Conservation (phyloP, 2,329 filamentous ascomycete species). For the Cladosporium sp. region DNA sequence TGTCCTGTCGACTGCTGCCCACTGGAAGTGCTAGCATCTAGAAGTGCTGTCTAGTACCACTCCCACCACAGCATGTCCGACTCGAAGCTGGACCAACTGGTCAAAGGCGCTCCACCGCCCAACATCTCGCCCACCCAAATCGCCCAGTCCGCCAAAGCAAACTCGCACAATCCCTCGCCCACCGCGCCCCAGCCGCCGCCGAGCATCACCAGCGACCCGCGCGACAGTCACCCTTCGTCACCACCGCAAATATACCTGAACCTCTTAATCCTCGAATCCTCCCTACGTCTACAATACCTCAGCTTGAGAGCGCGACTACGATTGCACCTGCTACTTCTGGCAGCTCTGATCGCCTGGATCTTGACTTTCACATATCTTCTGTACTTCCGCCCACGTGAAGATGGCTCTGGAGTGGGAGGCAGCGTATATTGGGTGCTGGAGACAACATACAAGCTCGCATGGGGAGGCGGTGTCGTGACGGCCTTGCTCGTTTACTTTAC, state of each 20-base stretch:
- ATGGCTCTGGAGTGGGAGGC: conserved; percentile 86
- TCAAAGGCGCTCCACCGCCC: conserved; percentile 80
- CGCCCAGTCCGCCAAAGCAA: conserved; percentile 38
- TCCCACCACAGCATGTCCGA: conserved; percentile 19
- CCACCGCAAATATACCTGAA: conserved; percentile 98
- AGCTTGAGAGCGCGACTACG: conserved; percentile 83
- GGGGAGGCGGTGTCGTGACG: conserved; percentile 87
- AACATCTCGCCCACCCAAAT: conserved; percentile 50
- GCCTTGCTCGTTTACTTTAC: conserved; percentile 87
- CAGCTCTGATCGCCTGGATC: conserved; percentile 78
- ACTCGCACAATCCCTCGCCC: conserved; percentile 34
- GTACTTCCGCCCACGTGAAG: conserved; percentile 93
- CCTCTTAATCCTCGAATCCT: conserved; percentile 92
- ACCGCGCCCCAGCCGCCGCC: conserved; percentile 40
- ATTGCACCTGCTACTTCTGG: conserved; percentile 89
- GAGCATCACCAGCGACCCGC: conserved; percentile 62
- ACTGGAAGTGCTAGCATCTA: neutral
- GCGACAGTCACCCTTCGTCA: conserved; percentile 80
- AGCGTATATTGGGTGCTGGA: conserved; percentile 97
- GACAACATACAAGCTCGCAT: conserved; percentile 83
- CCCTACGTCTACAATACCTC: conserved; percentile 87
- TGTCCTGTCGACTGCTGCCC: conserved; percentile 1
- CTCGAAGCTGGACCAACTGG: conserved; percentile 38
- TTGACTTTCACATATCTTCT: conserved; percentile 83
- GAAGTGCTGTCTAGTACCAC: neutral